phyloP scores from a whole-genome alignment of 805 yeast genomes.

The Maudiozyma serrabonitensis region DNA sequence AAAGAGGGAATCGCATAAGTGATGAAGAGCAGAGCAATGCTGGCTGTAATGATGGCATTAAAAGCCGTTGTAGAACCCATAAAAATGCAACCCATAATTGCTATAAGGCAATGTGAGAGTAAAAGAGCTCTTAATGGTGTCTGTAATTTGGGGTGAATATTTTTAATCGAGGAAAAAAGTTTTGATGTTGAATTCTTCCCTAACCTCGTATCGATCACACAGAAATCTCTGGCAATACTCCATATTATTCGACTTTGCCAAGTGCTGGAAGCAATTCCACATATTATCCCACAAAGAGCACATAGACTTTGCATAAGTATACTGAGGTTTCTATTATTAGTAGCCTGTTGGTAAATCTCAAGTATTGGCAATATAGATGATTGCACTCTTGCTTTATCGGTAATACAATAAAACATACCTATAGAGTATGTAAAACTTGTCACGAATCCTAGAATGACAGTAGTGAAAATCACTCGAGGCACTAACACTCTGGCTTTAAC shows the following conservation, averaged over 20 bases:
- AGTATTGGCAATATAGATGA: conserved; percentile 46
- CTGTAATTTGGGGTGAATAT: conserved; percentile 37
- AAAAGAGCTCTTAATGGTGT: conserved; percentile 54
- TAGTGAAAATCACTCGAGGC: conserved; percentile 52
- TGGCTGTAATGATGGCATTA: conserved; percentile 52
- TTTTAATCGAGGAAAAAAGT: conserved; percentile 1
- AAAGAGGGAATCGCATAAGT: conserved; percentile 45
- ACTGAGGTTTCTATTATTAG: conserved; percentile 45
- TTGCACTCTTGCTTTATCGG: conserved; percentile 40
- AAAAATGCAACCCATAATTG: conserved; percentile 50
- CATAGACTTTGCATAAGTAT: conserved; percentile 40
- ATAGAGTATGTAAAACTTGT: conserved; percentile 45
- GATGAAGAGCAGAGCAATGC: conserved; percentile 47
- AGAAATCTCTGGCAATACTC: conserved; percentile 61
- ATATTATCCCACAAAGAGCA: conserved; percentile 45
- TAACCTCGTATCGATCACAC: conserved; percentile 42
- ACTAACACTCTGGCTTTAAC: conserved; percentile 32
- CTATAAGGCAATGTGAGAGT: conserved; percentile 43
- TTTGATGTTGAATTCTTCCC: neutral
- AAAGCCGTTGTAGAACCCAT: conserved; percentile 61
- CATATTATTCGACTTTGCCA: conserved; percentile 63
- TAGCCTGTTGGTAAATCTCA: conserved; percentile 53
- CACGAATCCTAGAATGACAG: conserved; percentile 56
- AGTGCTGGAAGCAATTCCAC: conserved; percentile 52
- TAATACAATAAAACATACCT: conserved; percentile 50